These are phyloP conservation scores for Globisporangium parvum DNA, from an alignment of 352 stramenopile species.

Conservation along the genomic window DNA sequence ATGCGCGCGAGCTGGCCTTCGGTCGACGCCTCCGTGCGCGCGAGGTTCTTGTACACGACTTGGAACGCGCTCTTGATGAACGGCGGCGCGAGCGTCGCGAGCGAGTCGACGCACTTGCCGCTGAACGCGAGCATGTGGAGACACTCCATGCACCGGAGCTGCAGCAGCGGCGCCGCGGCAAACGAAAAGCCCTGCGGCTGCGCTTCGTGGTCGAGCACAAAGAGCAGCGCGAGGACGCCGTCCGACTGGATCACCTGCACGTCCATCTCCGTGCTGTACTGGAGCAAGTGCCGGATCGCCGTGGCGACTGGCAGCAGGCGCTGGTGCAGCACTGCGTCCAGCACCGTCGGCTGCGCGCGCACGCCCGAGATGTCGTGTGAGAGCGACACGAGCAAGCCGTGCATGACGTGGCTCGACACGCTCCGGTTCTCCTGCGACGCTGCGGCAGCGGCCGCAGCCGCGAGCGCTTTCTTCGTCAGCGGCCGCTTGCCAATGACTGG, in stretches of 20 bases:
- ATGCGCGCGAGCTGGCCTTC: slow-evolving; percentile 76
- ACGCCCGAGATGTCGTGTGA: slow-evolving; percentile 71
- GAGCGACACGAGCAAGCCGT: slow-evolving; percentile 58
- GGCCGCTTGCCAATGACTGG: slow-evolving; percentile 6
- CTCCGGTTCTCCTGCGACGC: slow-evolving; percentile 36
- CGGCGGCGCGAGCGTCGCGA: slow-evolving; percentile 68
- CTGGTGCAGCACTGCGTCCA: slow-evolving; percentile 66
- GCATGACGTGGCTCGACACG: slow-evolving; percentile 66
- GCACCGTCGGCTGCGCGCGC: slow-evolving; percentile 52
- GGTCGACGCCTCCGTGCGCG: slow-evolving; percentile 69
- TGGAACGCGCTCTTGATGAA: slow-evolving; percentile 85
- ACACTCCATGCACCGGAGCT: slow-evolving; percentile 80
- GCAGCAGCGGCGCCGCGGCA: slow-evolving; percentile 60
- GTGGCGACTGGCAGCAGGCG: slow-evolving; percentile 72
- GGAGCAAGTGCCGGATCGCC: slow-evolving; percentile 72
- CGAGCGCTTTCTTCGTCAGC: slow-evolving; percentile 18
- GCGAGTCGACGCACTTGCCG: slow-evolving; percentile 64
- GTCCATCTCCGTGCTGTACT: slow-evolving; percentile 82
- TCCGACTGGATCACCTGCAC: slow-evolving; percentile 74
- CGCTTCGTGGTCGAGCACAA: slow-evolving; percentile 76
- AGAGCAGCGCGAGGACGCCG: slow-evolving; percentile 64
- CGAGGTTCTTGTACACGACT: slow-evolving; percentile 79
- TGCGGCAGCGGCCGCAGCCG: slow-evolving; percentile 13
- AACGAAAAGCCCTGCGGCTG: slow-evolving; percentile 79
- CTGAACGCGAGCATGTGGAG: slow-evolving; percentile 87